A percentile compares a stretch with the other conserved stretches of the same genome.
Evolutionary conservation across 257 asterid genomes (phyloP).

Genomic region (Gentiana dahurica): DNA sequence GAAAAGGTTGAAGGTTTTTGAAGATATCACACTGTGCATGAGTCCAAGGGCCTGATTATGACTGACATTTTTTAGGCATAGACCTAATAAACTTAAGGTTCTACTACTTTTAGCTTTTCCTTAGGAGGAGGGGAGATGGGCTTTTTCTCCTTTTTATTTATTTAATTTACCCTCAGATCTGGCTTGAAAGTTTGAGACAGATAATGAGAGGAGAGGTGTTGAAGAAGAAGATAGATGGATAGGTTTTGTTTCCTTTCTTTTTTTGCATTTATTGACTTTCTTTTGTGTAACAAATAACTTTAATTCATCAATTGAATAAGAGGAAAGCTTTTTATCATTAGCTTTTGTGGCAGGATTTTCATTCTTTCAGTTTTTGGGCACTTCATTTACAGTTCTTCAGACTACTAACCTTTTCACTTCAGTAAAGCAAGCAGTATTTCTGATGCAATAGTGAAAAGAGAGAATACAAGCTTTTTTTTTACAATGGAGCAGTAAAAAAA

Average conservation of each 20-base stretch:
- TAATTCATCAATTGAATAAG: constrained; percentile 5
- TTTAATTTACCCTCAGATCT: neutral
- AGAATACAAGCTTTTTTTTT: too few relatives aligned
- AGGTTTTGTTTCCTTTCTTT: constrained; percentile 1
- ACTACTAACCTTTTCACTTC: too few relatives aligned
- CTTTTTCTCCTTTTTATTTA: constrained; percentile 58
- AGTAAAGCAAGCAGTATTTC: too few relatives aligned
- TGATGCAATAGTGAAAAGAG: too few relatives aligned
- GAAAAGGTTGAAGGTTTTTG: constrained; percentile 84
- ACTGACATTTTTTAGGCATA: constrained; percentile 2
- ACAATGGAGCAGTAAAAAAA: too few relatives aligned
- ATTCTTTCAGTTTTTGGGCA: neutral
- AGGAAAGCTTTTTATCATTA: neutral
- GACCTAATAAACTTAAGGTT: too few relatives aligned
- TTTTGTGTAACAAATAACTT: constrained; percentile 12
- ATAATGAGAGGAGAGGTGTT: neutral
- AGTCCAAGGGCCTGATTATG: constrained; percentile 37
- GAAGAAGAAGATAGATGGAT: neutral
- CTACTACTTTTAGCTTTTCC: constrained; percentile 2
- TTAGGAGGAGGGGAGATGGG: constrained; percentile 71
- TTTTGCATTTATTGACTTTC: constrained; percentile 5
- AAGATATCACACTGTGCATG: constrained; percentile 59
- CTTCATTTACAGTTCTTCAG: neutral
- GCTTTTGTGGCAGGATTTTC: neutral
- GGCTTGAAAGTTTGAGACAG: neutral